Conservation (phyloP, 2,329 filamentous ascomycete species). For the Myriosclerotinia curreyana region DNA sequence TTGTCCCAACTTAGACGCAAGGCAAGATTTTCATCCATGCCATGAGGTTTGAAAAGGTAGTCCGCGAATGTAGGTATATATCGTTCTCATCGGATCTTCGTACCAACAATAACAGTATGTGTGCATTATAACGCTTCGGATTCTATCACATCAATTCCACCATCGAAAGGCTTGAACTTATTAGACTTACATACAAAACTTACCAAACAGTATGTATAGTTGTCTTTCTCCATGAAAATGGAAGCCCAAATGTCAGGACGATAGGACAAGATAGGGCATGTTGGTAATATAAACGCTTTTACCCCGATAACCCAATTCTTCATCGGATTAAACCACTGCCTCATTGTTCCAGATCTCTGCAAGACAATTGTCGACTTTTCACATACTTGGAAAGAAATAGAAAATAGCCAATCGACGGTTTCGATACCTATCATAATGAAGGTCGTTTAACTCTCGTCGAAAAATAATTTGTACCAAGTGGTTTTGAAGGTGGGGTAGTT, state of each 20-base stretch:
- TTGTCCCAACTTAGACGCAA: neutral
- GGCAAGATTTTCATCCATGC: neutral
- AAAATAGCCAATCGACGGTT: neutral
- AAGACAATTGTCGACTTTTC: no score
- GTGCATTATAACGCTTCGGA: neutral
- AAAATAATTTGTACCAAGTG: neutral
- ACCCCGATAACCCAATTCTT: neutral
- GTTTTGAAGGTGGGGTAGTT: slow-evolving; percentile 15
- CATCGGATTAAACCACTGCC: no score
- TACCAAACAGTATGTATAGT: neutral
- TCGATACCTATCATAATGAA: neutral
- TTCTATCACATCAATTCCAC: slow-evolving; percentile 1
- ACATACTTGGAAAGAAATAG: neutral
- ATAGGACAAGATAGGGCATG: neutral
- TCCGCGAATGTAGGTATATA: neutral
- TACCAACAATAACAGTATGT: neutral
- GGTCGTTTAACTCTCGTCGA: neutral
- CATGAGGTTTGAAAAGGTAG: no score
- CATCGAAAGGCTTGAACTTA: neutral
- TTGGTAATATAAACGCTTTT: neutral
- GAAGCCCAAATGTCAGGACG: neutral
- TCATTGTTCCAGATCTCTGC: neutral
- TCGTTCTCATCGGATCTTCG: neutral
- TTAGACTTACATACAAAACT: neutral
- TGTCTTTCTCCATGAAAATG: no score